Conservation (phyloP, 2,329 filamentous ascomycete species). For the Paramyrothecium sp. region DNA sequence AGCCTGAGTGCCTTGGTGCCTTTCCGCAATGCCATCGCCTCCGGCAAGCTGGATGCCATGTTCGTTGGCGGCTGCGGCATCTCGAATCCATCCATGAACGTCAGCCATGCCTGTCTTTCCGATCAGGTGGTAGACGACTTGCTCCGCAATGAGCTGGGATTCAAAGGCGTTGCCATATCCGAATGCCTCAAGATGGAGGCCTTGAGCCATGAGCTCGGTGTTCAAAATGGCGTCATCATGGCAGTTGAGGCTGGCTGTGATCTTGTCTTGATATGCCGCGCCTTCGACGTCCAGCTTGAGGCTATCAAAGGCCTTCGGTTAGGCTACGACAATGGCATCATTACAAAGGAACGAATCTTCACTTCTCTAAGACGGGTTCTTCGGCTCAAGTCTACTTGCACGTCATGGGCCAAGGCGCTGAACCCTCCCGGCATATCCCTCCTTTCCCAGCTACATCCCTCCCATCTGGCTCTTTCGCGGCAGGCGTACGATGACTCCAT, state of each 20-base stretch:
- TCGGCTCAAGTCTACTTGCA: conserved; percentile 78
- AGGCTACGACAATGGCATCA: conserved; percentile 86
- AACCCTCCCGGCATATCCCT: conserved; percentile 77
- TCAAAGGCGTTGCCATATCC: conserved; percentile 89
- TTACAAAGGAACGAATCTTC: conserved; percentile 75
- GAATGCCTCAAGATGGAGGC: conserved; percentile 98
- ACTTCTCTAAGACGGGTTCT: conserved; percentile 79
- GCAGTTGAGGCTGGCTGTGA: conserved; percentile 96
- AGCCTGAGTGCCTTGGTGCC: conserved; percentile 90
- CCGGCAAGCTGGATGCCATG: conserved; percentile 83
- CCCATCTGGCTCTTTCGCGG: conserved; percentile 77
- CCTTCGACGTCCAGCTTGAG: conserved; percentile 85
- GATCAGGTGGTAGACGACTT: conserved; percentile 92
- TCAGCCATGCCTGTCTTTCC: conserved; percentile 91
- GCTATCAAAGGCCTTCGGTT: conserved; percentile 87
- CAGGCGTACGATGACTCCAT: conserved; percentile 91
- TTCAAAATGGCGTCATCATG: conserved; percentile 95
- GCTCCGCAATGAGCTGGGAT: conserved; percentile 82
- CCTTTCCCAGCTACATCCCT: conserved; percentile 77
- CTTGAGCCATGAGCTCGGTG: conserved; percentile 92
- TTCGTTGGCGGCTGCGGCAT: conserved; percentile 95
- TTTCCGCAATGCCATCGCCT: conserved; percentile 84
- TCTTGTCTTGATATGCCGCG: conserved; percentile 82
- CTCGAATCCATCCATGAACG: conserved; percentile 86
- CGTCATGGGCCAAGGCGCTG: conserved; percentile 88